Percentiles rank a stretch among this genome's conserved stretches.
These are phyloP conservation scores for Elymus sibiricus DNA, from an alignment of 176 grass and related monocot genomes.

Conservation along the genomic window DNA sequence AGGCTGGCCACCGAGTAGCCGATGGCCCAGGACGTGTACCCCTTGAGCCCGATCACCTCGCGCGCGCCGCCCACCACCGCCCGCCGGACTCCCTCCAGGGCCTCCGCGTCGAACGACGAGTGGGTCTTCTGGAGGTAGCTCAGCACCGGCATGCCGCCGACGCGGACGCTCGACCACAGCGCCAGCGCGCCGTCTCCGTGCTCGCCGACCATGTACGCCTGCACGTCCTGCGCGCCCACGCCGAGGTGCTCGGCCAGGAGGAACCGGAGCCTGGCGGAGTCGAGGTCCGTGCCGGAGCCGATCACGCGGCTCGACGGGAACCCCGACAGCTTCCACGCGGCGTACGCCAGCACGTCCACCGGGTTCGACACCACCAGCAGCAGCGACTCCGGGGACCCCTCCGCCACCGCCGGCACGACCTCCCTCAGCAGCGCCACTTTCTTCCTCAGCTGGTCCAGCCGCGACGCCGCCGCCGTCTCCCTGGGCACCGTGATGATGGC, in stretches of 20 bases:
- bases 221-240: conserved; percentile 52
- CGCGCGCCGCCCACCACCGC: conserved; percentile 40
- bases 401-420: conserved; percentile 38
- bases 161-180: conserved; percentile 53
- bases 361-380: conserved; percentile 59
- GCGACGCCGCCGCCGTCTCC: conserved; percentile 46
- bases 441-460: conserved; percentile 38
- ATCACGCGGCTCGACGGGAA: conserved; percentile 57
- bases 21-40: conserved; percentile 63
- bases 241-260: conserved; percentile 49
- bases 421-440: conserved; percentile 44
- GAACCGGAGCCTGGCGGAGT: conserved; percentile 41
- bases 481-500: conserved; percentile 49
- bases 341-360: conserved; percentile 51
- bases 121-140: conserved; percentile 36
- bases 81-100: conserved; percentile 38
- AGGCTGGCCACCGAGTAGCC: conserved; percentile 53
- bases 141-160: conserved; percentile 44
- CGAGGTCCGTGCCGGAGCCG: conserved; percentile 57
- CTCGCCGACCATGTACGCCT: conserved; percentile 60
- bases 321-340: conserved; percentile 60
- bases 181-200: conserved; percentile 55
- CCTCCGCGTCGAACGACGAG: conserved; percentile 16
- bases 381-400: conserved; percentile 40
- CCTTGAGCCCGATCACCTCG: conserved; percentile 52